phyloP scores from a whole-genome alignment of 73 alveolate species.

The Paramecium octaurelia region DNA sequence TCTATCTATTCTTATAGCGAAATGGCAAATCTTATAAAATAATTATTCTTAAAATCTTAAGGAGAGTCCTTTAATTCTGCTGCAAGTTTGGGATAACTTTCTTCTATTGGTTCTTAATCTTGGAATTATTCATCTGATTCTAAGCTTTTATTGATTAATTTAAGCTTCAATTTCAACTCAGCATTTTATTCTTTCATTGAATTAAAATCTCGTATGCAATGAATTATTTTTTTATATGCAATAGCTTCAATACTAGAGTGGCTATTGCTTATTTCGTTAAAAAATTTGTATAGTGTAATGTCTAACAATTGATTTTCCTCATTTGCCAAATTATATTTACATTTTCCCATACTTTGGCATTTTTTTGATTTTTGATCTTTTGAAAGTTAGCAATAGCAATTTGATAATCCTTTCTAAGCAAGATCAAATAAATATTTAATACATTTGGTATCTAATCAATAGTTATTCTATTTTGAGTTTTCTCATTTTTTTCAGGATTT shows the following conservation, averaged over 20 bases:
- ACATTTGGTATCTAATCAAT: background rate
- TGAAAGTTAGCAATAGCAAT: background rate
- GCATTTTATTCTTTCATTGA: background rate
- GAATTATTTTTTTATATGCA: background rate
- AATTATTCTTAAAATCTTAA: background rate
- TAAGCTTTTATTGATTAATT: background rate
- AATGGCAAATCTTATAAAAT: background rate
- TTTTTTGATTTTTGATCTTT: background rate
- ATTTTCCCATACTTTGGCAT: background rate
- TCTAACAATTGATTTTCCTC: background rate
- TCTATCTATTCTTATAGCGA: background rate
- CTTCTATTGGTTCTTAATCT: background rate
- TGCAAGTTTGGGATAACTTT: background rate
- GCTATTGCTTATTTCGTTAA: background rate
- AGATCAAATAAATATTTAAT: background rate
- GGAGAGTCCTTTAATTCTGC: background rate
- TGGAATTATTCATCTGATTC: background rate
- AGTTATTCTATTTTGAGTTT: background rate
- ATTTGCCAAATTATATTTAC: background rate
- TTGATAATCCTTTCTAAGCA: background rate
- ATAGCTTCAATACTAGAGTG: background rate
- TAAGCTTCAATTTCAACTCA: background rate
- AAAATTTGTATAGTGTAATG: background rate
- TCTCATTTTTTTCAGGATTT: background rate
- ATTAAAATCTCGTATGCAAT: background rate